A percentile compares a stretch with the other conserved stretches of the same genome.
These are phyloP conservation scores for Euphorbia celastroides DNA, from an alignment of 441 rosid species.

Conservation along the genomic window DNA sequence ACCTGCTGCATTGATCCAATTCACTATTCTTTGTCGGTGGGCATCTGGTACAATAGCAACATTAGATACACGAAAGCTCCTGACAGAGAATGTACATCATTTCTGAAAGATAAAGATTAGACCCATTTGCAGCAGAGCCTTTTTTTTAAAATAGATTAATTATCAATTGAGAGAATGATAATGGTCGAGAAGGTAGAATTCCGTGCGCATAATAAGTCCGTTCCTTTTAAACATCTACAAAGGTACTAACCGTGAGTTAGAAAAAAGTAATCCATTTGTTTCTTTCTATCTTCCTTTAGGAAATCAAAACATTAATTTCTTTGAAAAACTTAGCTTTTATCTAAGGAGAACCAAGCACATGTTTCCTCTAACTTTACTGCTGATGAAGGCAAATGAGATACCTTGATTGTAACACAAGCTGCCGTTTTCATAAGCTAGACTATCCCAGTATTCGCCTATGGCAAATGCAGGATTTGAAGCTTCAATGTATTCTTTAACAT, in stretches of 20 bases:
- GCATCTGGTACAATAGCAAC: conserved; percentile 29
- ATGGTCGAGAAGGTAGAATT: neutral
- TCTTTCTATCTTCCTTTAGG: neutral
- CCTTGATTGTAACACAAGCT: conserved; percentile 52
- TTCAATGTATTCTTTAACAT: conserved; percentile 47
- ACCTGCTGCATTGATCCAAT: conserved; percentile 54
- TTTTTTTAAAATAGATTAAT: neutral
- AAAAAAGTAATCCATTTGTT: neutral
- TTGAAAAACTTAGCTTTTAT: neutral
- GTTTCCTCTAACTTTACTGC: neutral
- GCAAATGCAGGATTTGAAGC: conserved; percentile 46
- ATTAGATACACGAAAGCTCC: neutral
- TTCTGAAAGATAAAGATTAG: neutral
- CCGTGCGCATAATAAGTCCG: neutral
- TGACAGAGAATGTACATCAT: neutral
- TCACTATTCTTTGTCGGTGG: conserved; percentile 45
- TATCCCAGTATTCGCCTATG: conserved; percentile 56
- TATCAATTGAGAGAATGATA: neutral
- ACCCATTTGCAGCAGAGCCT: neutral
- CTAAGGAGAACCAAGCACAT: neutral
- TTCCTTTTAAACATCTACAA: neutral
- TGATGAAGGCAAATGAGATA: conserved; percentile 14
- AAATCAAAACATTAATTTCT: too few relatives aligned
- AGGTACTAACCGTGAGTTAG: neutral
- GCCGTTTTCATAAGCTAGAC: conserved; percentile 44